Evolutionary conservation across 768 basidiomycete species (phyloP).

Genomic region (Hygrophorus pudorinus): DNA sequence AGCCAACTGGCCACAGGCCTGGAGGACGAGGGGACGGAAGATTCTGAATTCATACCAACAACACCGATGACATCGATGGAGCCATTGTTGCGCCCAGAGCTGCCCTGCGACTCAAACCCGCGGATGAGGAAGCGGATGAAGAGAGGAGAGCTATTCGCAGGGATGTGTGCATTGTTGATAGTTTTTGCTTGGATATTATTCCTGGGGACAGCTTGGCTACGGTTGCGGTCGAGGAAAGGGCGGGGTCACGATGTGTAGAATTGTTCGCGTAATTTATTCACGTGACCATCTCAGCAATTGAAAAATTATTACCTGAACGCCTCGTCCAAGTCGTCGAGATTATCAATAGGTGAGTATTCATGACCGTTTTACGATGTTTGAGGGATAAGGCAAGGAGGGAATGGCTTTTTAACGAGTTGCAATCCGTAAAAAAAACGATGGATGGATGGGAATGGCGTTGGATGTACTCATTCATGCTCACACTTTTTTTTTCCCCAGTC

Average conservation of each 20-base stretch:
- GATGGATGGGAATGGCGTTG: too few relatives aligned
- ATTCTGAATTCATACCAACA: not conserved
- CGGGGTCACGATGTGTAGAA: not conserved
- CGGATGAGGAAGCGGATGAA: constrained; percentile 15
- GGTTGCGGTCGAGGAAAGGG: constrained; percentile 34
- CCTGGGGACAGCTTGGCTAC: constrained; percentile 49
- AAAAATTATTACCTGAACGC: too few relatives aligned
- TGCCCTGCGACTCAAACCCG: not conserved
- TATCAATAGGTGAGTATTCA: not conserved
- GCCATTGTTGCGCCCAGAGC: not conserved
- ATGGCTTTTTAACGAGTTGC: too few relatives aligned
- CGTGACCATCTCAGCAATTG: too few relatives aligned
- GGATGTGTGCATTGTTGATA: constrained; percentile 32
- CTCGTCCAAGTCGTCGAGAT: not conserved
- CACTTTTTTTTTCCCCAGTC: too few relatives aligned
- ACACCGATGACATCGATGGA: not conserved
- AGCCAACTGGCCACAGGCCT: constrained; percentile 1
- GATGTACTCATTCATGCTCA: too few relatives aligned
- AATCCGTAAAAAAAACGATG: too few relatives aligned
- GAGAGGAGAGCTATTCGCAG: constrained; percentile 44
- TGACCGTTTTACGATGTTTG: not conserved
- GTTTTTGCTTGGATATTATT: constrained; percentile 54
- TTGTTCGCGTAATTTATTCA: too few relatives aligned
- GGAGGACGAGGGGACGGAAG: not conserved
- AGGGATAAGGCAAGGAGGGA: too few relatives aligned